Base-by-base conservation (phyloP, 2,329 filamentous ascomycete genomes). In the Cylindrodendrum hubeiense region DNA sequence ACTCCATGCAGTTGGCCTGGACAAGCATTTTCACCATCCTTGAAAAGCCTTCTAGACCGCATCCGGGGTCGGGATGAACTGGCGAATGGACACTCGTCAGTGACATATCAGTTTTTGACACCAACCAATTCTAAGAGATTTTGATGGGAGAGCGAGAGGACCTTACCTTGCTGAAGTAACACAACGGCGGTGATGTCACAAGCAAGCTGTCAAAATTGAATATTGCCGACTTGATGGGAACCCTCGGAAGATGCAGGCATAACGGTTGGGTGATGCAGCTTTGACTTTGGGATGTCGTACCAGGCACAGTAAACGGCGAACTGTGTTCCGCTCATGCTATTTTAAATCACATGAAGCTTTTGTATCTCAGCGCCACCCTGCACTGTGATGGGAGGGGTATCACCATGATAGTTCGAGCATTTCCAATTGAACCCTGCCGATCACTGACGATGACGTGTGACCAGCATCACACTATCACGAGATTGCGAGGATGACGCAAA, bases 381-480 rank as follows among this genome's bases (percentile, higher is more conserved):
- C 71, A 74, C 72, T 74, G 72, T 74, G 65, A 53, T 41, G 51
- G 65, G 72, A 72, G 67, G 72, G 71, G 67, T 55, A 58, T 64
- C 26, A 34, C 19, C 53, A 72, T 65, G 62, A 47, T 67, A 65
- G 55, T 65, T 65, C 54, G 24, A 60, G 63, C 26, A 56, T 61
- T 67, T 63, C 72, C 69, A 55, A 58, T 60, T 55, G 26, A 58
- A 63, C 65, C 59, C 62, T 64, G 65, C 60, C 64, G 64, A 59
- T 64, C 53, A 28, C 37, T 50, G 26, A 28, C 34, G 58, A 75
- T 75, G 73, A 75, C 73, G 73, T 75, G 67, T 56, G 43, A 47
- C 58, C 33, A 68, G 66, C 73, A 75, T 75, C 73, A 75, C 67
- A 34, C 50, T 21, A 56, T 54, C 24, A 52, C 55, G 50, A 57